phyloP scores from a whole-genome alignment of 2,329 filamentous ascomycete species.

The Bipolaris victoriae region DNA sequence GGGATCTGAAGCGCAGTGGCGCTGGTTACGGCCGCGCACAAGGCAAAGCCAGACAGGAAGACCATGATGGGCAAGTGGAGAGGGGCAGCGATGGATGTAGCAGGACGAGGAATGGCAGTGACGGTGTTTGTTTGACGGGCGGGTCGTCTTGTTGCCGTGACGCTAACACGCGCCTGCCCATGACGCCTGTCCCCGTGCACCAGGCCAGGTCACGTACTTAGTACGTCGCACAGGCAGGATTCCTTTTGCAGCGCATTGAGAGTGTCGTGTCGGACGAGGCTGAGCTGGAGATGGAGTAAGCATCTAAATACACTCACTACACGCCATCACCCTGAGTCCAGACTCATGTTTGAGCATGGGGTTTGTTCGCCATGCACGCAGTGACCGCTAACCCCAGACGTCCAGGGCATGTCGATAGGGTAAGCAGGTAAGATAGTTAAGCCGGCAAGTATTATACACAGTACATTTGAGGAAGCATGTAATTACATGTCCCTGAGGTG shows the following conservation, averaged over 20 bases:
- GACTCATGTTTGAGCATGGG: too few relatives aligned
- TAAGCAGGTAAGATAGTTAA: too few relatives aligned
- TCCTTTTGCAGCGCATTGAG: too few relatives aligned
- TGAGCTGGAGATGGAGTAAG: too few relatives aligned
- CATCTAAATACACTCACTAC: too few relatives aligned
- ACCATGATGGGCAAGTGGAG: conserved; percentile 31
- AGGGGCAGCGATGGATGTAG: conserved; percentile 5
- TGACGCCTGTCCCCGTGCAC: conserved; percentile 36
- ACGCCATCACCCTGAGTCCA: too few relatives aligned
- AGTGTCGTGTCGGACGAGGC: too few relatives aligned
- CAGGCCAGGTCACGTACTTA: conserved; percentile 1
- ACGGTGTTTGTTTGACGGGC: conserved; percentile 24
- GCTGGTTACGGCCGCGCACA: conserved; percentile 37
- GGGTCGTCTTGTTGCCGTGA: conserved; percentile 28
- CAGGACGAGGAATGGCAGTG: conserved; percentile 17
- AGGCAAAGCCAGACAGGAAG: conserved; percentile 32
- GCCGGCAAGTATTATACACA: too few relatives aligned
- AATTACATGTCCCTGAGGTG: too few relatives aligned
- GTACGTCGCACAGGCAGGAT: neutral
- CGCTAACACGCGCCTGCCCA: conserved; percentile 30
- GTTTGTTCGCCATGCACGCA: neutral
- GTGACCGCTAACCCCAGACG: neutral
- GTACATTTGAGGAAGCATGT: too few relatives aligned
- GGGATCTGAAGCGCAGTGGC: conserved; percentile 41
- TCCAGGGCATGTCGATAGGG: neutral